These are phyloP conservation scores for Pseudonitzschia multiseries DNA, from an alignment of 108 stramenopile species.

Conservation along the genomic window DNA sequence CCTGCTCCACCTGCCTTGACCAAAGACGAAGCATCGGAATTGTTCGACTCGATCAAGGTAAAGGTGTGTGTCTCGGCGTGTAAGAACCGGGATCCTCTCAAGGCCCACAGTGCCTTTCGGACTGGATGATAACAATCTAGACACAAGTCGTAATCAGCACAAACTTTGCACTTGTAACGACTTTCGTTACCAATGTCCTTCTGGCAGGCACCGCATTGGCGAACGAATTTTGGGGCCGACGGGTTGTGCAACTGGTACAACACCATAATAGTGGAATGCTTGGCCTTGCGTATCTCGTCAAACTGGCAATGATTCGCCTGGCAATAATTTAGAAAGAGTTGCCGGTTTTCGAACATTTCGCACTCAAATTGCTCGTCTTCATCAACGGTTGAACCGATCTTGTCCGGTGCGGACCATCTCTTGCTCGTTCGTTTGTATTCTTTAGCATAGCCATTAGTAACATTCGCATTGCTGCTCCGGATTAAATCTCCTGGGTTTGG, in stretches of 20 bases:
- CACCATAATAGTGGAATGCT: constrained; percentile 94
- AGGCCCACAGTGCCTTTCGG: constrained; percentile 39
- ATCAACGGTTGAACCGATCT: constrained; percentile 56
- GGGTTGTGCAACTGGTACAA: constrained; percentile 92
- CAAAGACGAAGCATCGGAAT: not conserved
- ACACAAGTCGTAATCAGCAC: constrained; percentile 74
- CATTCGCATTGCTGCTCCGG: constrained; percentile 12
- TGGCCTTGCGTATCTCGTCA: constrained; percentile 93
- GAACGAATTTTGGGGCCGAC: constrained; percentile 61
- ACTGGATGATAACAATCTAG: constrained; percentile 47
- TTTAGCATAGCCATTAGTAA: not conserved
- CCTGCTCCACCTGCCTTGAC: not conserved
- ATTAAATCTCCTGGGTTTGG: constrained; percentile 6
- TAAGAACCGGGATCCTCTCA: constrained; percentile 37
- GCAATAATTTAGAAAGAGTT: constrained; percentile 91
- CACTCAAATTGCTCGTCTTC: constrained; percentile 67
- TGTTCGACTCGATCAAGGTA: constrained; percentile 23
- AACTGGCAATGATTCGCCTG: constrained; percentile 95
- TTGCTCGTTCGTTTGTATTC: constrained; percentile 9
- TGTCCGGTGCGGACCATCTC: not conserved
- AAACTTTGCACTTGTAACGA: constrained; percentile 64
- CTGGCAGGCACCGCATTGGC: constrained; percentile 55
- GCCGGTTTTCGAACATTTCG: constrained; percentile 88
- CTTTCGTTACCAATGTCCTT: constrained; percentile 54
- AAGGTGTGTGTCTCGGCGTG: constrained; percentile 53